Conservation (phyloP, 2,329 filamentous ascomycete genomes). For the Aspergillus persii region DNA sequence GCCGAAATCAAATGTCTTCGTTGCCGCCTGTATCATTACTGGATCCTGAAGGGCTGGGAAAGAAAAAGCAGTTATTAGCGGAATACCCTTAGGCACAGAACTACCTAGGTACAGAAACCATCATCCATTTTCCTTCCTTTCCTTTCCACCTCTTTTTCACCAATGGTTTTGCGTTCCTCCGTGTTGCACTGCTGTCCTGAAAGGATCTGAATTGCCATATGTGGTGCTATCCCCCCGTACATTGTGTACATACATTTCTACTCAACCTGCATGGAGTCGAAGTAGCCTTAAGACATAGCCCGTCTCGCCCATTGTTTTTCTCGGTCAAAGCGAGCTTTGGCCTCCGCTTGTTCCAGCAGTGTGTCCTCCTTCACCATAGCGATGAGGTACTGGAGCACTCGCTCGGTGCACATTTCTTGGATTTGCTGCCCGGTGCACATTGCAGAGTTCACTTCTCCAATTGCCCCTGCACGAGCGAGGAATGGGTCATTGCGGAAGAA, state of each 20-base stretch:
- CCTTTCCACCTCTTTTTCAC: background rate
- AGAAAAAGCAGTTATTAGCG: too few relatives aligned
- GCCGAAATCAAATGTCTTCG: too few relatives aligned
- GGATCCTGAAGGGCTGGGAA: background rate
- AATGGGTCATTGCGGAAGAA: conserved; percentile 28
- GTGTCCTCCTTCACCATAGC: conserved; percentile 29
- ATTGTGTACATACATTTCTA: background rate
- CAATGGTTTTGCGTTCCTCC: too few relatives aligned
- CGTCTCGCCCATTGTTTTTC: background rate
- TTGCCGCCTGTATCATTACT: background rate
- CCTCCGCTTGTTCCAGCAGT: background rate
- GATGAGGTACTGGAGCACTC: conserved; percentile 29
- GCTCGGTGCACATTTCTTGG: conserved; percentile 23
- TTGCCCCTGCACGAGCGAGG: conserved; percentile 28
- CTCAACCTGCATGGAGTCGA: background rate
- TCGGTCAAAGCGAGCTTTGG: background rate
- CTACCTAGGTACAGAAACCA: too few relatives aligned
- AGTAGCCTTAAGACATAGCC: background rate
- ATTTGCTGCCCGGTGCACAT: conserved; percentile 9
- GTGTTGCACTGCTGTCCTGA: background rate
- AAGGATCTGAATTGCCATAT: background rate
- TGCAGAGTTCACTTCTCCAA: conserved; percentile 18
- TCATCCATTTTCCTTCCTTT: background rate
- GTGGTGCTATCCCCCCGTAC: too few relatives aligned
- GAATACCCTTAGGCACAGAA: too few relatives aligned